Evolutionary conservation across 129 eudicot species (phyloP).

Genomic region (Centrapalus pauciflorus): DNA sequence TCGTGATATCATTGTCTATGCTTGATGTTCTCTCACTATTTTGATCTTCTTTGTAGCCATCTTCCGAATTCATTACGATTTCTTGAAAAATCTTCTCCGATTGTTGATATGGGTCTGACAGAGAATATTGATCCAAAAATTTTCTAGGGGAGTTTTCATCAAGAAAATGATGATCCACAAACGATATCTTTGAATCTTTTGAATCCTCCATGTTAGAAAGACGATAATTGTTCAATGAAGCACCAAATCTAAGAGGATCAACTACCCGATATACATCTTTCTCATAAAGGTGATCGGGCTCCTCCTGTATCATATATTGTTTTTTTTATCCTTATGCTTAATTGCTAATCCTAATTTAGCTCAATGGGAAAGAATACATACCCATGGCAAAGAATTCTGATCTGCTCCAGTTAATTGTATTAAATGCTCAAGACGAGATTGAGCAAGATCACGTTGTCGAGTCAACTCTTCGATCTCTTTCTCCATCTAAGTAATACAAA

Average conservation of each 20-base stretch:
- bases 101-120: conserved; percentile 43
- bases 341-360: no score
- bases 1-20: background rate
- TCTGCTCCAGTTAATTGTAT: conserved; percentile 33
- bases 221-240: conserved; percentile 19
- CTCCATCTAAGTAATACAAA: conserved; percentile 50
- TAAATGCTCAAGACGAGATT: conserved; percentile 50
- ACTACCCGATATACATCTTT: conserved; percentile 36
- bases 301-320: conserved; percentile 22
- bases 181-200: conserved; percentile 16
- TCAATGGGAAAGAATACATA: conserved; percentile 2
- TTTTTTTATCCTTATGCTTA: background rate
- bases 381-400: conserved; percentile 42
- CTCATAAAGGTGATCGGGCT: conserved; percentile 18
- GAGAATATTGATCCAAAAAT: conserved; percentile 34
- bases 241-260: conserved; percentile 40
- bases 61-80: conserved; percentile 32
- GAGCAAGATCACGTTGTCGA: conserved; percentile 73
- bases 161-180: conserved; percentile 36
- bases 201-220: conserved; percentile 19
- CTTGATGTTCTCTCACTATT: conserved; percentile 37
- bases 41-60: conserved; percentile 47
- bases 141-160: conserved; percentile 46
- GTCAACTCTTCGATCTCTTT: conserved; percentile 63
- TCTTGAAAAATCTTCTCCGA: conserved; percentile 42